phyloP scores from a whole-genome alignment of 257 asterid species.

The Solanum microdontum region DNA sequence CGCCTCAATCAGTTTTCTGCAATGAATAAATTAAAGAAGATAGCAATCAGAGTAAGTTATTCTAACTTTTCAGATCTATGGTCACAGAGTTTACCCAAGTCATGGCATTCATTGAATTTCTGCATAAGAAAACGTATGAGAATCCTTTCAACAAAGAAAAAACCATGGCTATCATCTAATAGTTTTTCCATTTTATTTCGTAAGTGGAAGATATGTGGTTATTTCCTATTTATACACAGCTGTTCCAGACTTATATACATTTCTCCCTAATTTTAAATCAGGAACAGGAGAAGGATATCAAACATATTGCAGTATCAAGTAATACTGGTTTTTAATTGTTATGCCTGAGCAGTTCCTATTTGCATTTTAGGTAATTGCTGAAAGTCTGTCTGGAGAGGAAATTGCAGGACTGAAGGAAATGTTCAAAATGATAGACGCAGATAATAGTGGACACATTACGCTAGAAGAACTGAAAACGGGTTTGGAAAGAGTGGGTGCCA shows the following conservation, averaged over 20 bases:
- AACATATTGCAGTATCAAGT: neutral
- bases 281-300: neutral
- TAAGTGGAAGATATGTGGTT: neutral
- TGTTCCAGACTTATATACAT: neutral
- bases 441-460: constrained; percentile 37
- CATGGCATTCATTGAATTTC: neutral
- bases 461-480: constrained; percentile 11
- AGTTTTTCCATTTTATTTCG: neutral
- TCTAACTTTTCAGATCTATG: neutral
- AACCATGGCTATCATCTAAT: neutral
- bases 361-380: constrained; percentile 31
- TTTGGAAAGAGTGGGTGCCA: neutral
- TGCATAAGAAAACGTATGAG: neutral
- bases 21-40: constrained; percentile 38
- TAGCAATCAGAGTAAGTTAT: constrained; percentile 27
- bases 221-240: neutral
- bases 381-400: constrained; percentile 33
- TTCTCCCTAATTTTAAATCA: neutral
- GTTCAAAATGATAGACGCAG: constrained; percentile 36
- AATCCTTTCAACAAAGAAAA: neutral
- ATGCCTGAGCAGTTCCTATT: neutral
- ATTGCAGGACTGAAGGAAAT: constrained; percentile 38
- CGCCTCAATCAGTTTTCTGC: constrained; percentile 43
- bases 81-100: neutral
- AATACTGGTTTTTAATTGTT: neutral